Conservation (phyloP, 208 protist genomes). For the Acanthamoeba sp. region DNA sequence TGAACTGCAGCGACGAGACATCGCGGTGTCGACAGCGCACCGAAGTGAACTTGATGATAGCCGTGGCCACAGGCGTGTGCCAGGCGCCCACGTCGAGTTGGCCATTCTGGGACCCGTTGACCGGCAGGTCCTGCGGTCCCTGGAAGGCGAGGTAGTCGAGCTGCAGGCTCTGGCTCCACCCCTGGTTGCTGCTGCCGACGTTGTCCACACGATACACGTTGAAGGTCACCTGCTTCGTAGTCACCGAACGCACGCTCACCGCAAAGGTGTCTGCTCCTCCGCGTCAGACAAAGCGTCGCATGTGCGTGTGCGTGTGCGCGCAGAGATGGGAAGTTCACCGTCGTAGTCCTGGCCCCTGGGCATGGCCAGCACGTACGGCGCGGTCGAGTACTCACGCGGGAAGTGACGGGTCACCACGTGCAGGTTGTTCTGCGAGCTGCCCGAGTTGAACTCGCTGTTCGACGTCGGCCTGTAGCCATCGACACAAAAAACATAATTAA, state of each 20-base stretch:
- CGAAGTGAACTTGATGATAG: background rate
- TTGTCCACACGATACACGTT: conserved; percentile 5
- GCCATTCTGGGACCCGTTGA: background rate
- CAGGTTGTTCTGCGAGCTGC: background rate
- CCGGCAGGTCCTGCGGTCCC: background rate
- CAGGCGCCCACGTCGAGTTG: background rate
- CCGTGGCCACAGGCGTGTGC: background rate
- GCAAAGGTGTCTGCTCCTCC: background rate
- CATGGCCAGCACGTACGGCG: background rate
- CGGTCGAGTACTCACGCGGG: background rate
- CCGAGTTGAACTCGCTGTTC: background rate
- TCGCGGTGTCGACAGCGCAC: background rate
- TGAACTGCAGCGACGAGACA: background rate
- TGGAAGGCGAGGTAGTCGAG: background rate
- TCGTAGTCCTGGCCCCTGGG: background rate
- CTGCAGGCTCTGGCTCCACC: conserved; percentile 8
- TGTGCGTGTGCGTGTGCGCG: no score
- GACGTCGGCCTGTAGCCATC: background rate
- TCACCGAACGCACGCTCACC: background rate
- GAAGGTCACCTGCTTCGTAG: background rate
- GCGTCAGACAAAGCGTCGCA: no score
- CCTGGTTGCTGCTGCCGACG: background rate
- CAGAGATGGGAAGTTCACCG: background rate
- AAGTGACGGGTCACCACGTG: background rate
- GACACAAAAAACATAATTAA: no score